Conservation (phyloP, 495 filamentous ascomycete genomes). For the Penicillium soppii region DNA sequence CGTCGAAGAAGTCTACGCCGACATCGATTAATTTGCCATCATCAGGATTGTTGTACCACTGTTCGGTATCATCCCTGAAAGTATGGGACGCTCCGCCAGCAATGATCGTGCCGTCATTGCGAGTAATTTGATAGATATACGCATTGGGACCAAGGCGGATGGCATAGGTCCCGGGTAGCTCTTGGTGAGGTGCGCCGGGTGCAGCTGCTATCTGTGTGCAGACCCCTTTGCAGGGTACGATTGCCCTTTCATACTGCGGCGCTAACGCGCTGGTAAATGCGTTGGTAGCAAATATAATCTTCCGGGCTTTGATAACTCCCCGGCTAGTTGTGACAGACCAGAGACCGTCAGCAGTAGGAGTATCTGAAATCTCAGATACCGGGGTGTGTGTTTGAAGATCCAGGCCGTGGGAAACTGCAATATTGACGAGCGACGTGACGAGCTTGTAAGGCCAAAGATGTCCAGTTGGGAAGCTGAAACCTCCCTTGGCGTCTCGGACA, state of each 20-base stretch:
- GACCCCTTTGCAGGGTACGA: slow-evolving; percentile 57
- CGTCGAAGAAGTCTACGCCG: slow-evolving; percentile 56
- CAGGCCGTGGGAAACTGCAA: slow-evolving; percentile 26
- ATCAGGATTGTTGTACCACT: slow-evolving; percentile 53
- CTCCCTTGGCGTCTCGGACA: slow-evolving; percentile 33
- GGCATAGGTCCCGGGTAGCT: slow-evolving; percentile 30
- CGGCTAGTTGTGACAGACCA: slow-evolving; percentile 50
- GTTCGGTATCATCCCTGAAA: slow-evolving; percentile 49
- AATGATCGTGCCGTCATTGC: slow-evolving; percentile 71
- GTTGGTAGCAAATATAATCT: slow-evolving; percentile 70
- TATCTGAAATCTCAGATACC: slow-evolving; percentile 35
- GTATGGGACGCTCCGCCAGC: slow-evolving; percentile 57
- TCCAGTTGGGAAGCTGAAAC: slow-evolving; percentile 49
- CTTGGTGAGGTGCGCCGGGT: slow-evolving; percentile 41
- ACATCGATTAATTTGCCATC: slow-evolving; percentile 57
- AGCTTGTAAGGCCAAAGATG: slow-evolving; percentile 68
- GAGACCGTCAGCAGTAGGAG: slow-evolving; percentile 12
- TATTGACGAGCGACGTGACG: slow-evolving; percentile 55
- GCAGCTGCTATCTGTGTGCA: slow-evolving; percentile 63
- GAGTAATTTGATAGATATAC: slow-evolving; percentile 60
- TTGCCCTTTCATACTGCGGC: slow-evolving; percentile 54
- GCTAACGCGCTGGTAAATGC: slow-evolving; percentile 64
- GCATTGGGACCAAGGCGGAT: slow-evolving; percentile 16
- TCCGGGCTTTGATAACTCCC: slow-evolving; percentile 51
- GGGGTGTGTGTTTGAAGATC: slow-evolving; percentile 64